Percentiles rank a stretch among this genome's conserved stretches.
Evolutionary conservation across 129 eudicot species (phyloP).

Genomic region (Flaveria ramosissima): DNA sequence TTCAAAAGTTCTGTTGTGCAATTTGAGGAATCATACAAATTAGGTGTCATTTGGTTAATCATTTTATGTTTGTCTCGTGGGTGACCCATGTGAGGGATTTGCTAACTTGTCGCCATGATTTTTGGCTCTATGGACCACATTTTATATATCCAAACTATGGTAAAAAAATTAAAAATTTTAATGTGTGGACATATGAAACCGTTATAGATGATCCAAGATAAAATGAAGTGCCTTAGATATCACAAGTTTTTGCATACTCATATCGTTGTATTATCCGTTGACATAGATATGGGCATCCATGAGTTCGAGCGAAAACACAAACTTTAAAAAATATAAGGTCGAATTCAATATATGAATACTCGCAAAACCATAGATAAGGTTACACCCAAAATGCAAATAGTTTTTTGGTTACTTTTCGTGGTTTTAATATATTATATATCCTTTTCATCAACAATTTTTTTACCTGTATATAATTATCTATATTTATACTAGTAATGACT

Average conservation of each 20-base stretch:
- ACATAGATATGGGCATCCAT: not conserved
- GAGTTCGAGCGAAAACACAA: not conserved
- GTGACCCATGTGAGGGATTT: conserved; percentile 36
- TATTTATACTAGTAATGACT: too few relatives aligned
- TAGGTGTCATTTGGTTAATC: conserved; percentile 26
- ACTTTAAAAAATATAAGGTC: not conserved
- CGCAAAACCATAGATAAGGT: not conserved
- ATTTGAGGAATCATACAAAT: conserved; percentile 1
- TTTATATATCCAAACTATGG: conserved; percentile 2
- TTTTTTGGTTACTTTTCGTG: too few relatives aligned
- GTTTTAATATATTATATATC: too few relatives aligned
- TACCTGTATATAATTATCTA: too few relatives aligned
- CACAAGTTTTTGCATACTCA: not conserved
- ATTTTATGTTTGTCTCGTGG: conserved; percentile 16
- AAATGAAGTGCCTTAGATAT: not conserved
- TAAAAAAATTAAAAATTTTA: not conserved
- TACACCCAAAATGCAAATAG: too few relatives aligned
- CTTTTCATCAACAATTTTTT: too few relatives aligned
- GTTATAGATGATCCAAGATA: not conserved
- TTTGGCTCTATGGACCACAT: conserved; percentile 30
- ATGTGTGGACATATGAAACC: not conserved
- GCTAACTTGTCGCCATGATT: conserved; percentile 33
- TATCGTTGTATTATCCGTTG: not conserved
- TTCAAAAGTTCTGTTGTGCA: conserved; percentile 2
- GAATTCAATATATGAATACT: not conserved